Evolutionary conservation across 1,139 yeast species (phyloP), one percentile per base, ranked within the genome.

Genomic region (Yamadazyma diddensiae): DNA sequence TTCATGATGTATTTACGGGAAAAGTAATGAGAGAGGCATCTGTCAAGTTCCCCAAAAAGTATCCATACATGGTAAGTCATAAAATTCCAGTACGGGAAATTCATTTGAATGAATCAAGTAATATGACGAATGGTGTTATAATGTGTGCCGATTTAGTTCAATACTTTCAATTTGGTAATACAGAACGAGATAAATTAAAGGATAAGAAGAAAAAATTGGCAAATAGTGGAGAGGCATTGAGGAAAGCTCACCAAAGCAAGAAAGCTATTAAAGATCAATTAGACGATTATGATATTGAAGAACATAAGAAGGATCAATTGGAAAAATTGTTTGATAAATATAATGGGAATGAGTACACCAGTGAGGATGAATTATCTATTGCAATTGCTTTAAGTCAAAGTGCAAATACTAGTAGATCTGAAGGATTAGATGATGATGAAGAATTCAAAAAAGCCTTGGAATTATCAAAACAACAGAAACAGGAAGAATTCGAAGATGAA

Each of bases 1-100:
- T 83, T 15, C 77, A 77, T 52, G 85, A 86, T 49, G 66, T 77
- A 0, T 63, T 77, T 33, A 77, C 78, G 0, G 92, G 92, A 2
- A 69, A 65, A 26, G 65, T 62, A 28, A 49, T 79, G 11, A 58
- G 79, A 34, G 70, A 70, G 17, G 71, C 72, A 5, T 65, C 74
- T 6, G 52, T 65, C 3, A 63, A 72, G 34, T 63, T 69, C 21
- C 73, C 80, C 3, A 65, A 64, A 36, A 60, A 65, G 33, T 62
- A 65, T 30, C 38, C 39, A 2, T 49, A 49, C 21, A 44, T 52
- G 49, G 43, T 46, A 29, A 31, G 37, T 16, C 38, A 47, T 33
- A 45, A 65, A 12, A 50, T 65, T 8, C 78, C 81, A 0, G 71
- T 73, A 3, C 52, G 46, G 21, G 60, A 58, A 13, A 65, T 78